phyloP scores from a whole-genome alignment of 768 basidiomycete genomes.

The Russula griseocarnosa region DNA sequence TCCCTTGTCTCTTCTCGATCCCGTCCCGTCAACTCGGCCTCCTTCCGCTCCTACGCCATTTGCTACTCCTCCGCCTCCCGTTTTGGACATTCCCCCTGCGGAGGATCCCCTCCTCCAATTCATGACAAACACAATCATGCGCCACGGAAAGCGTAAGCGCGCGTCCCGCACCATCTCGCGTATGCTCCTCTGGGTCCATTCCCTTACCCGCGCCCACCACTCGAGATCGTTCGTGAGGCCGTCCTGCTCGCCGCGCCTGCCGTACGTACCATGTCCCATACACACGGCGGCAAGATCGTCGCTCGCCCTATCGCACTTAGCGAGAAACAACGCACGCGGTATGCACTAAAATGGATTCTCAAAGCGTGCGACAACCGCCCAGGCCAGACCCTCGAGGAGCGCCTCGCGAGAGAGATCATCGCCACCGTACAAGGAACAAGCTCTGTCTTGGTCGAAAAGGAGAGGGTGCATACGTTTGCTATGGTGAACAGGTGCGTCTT shows the following conservation, averaged over 20 bases:
- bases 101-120: conserved; percentile 71
- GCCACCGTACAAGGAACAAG: conserved; percentile 61
- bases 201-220: conserved; percentile 73
- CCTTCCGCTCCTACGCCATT: not conserved
- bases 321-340: conserved; percentile 73
- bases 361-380: conserved; percentile 53
- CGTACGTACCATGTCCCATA: conserved; percentile 56
- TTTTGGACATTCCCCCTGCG: conserved; percentile 59
- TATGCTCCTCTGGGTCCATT: conserved; percentile 69
- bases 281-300: conserved; percentile 61
- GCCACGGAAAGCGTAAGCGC: conserved; percentile 59
- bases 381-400: conserved; percentile 57
- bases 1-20: not conserved
- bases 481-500: conserved; percentile 70
- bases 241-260: conserved; percentile 66
- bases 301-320: conserved; percentile 66
- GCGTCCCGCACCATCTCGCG: conserved; percentile 53
- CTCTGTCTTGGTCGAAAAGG: conserved; percentile 56
- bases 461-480: conserved; percentile 59
- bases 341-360: conserved; percentile 69
- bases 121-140: conserved; percentile 58
- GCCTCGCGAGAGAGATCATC: conserved; percentile 77
- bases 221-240: conserved; percentile 75
- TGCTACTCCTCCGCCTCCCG: conserved; percentile 11
- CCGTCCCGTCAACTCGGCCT: not conserved